phyloP scores from a whole-genome alignment of 2,329 filamentous ascomycete genomes.

The Botryotinia calthae region DNA sequence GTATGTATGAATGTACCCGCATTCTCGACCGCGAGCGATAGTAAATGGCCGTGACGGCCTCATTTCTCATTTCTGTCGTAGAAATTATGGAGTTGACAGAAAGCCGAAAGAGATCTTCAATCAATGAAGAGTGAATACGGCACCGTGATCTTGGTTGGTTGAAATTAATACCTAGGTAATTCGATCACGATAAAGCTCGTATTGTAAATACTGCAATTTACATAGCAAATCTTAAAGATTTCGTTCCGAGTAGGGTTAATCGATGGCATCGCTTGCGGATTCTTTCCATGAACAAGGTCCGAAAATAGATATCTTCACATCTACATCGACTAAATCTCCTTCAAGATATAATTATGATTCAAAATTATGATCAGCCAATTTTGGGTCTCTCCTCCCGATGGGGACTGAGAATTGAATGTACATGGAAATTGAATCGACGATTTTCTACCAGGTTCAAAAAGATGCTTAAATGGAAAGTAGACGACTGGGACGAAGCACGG shows the following conservation, averaged over 20 bases:
- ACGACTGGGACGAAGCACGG: not conserved
- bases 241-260: not conserved
- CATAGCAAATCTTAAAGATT: not conserved
- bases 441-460: not conserved
- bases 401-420: not conserved
- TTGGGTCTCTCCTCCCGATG: not conserved
- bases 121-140: not conserved
- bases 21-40: not conserved
- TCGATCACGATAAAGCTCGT: not conserved
- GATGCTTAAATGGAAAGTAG: conserved; percentile 6
- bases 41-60: not conserved
- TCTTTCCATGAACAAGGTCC: not conserved
- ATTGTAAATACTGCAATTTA: conserved; percentile 5
- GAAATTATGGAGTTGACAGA: not conserved
- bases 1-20: too few species aligned
- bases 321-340: not conserved
- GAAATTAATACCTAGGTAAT: not conserved
- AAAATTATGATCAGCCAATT: conserved; percentile 17
- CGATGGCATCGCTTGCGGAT: conserved; percentile 3
- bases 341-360: not conserved
- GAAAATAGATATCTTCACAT: not conserved
- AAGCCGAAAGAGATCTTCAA: not conserved
- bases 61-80: not conserved
- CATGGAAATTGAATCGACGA: conserved; percentile 3
- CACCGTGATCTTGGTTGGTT: not conserved